Percentiles rank a stretch among this genome's conserved stretches.
These are phyloP conservation scores for Pyrenophora seminiperda DNA, from an alignment of 2,329 filamentous ascomycete genomes.

Conservation along the genomic window DNA sequence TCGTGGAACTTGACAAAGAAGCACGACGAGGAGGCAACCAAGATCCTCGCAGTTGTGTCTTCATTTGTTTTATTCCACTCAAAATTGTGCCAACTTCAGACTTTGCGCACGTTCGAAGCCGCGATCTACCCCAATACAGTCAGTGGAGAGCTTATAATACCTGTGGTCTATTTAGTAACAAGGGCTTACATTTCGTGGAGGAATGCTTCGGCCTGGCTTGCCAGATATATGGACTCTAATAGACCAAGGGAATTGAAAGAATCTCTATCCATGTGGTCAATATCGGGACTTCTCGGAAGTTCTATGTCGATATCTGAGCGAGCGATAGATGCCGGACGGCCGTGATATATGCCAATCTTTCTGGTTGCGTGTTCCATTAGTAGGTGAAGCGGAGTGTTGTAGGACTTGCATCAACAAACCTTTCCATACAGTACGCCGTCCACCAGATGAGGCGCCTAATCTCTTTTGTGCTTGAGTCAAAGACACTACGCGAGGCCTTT, in stretches of 20 bases:
- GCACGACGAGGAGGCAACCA: constrained; percentile 2
- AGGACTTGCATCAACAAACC: constrained; percentile 2
- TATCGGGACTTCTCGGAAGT: constrained; percentile 2
- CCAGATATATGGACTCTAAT: constrained; percentile 12
- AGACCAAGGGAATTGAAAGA: constrained; percentile 4
- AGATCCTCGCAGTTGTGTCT: constrained; percentile 3
- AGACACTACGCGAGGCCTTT: constrained; percentile 26
- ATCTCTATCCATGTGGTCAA: not conserved
- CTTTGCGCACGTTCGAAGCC: constrained; percentile 11
- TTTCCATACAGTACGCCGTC: constrained; percentile 22
- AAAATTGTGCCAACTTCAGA: constrained; percentile 10
- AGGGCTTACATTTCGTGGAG: constrained; percentile 14
- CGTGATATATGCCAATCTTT: constrained; percentile 21
- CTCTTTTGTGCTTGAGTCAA: constrained; percentile 13
- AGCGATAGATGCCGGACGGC: constrained; percentile 17
- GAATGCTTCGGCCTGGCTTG: constrained; percentile 12
- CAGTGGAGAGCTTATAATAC: not conserved
- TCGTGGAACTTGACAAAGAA: not conserved
- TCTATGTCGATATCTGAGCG: constrained; percentile 19
- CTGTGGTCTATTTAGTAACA: not conserved
- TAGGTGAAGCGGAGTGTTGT: not conserved
- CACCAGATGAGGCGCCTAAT: constrained; percentile 22
- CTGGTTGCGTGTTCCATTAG: not conserved
- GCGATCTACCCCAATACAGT: constrained; percentile 1
- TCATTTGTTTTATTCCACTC: constrained; percentile 10